Evolutionary conservation across 2,329 filamentous ascomycete species (phyloP).

Genomic region (Fusarium clavum): DNA sequence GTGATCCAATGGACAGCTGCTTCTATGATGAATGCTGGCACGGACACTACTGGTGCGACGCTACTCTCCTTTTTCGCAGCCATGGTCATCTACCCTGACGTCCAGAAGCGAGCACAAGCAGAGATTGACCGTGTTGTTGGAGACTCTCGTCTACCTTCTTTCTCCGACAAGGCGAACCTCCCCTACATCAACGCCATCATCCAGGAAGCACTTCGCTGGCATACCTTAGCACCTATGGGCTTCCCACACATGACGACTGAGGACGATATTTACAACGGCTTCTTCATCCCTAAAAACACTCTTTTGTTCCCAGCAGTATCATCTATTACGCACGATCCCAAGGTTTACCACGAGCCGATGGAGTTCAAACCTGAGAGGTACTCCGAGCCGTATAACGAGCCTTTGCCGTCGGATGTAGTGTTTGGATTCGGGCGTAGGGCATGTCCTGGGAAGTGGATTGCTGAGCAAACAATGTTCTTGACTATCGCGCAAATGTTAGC

Average conservation of each 20-base stretch:
- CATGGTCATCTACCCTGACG: conserved; percentile 56
- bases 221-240: conserved; percentile 47
- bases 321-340: not conserved
- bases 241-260: conserved; percentile 54
- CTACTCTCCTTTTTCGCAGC: conserved; percentile 56
- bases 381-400: conserved; percentile 37
- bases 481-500: conserved; percentile 57
- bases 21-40: conserved; percentile 46
- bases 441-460: conserved; percentile 52
- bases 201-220: conserved; percentile 50
- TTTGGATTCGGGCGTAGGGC: conserved; percentile 54
- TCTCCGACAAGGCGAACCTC: conserved; percentile 56
- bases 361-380: conserved; percentile 48
- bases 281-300: conserved; percentile 46
- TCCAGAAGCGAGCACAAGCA: conserved; percentile 55
- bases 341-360: conserved; percentile 59
- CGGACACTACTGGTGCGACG: conserved; percentile 48
- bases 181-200: conserved; percentile 55
- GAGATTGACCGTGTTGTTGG: conserved; percentile 60
- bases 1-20: conserved; percentile 23
- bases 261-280: conserved; percentile 40
- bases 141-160: conserved; percentile 54
- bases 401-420: conserved; percentile 42
- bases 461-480: conserved; percentile 49
- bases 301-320: conserved; percentile 14